These are phyloP conservation scores for Nigrospora sphaerica DNA, from an alignment of 2,329 filamentous ascomycete genomes.

Conservation along the genomic window DNA sequence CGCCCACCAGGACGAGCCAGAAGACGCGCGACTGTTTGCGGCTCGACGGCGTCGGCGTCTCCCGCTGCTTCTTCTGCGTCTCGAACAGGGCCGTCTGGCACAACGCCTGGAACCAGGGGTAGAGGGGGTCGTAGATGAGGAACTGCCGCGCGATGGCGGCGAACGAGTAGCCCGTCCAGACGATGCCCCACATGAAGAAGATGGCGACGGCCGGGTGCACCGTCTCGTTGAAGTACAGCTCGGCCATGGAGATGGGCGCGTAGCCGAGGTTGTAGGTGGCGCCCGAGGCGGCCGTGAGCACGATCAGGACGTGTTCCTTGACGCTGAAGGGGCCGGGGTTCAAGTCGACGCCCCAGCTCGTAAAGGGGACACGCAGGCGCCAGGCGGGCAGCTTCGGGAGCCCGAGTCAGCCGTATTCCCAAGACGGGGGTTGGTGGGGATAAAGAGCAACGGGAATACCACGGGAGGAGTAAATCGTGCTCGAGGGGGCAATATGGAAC, in stretches of 20 bases:
- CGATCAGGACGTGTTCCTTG: conserved; percentile 52
- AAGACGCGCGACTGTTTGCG: conserved; percentile 50
- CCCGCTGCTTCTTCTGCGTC: conserved; percentile 44
- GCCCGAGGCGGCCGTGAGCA: conserved; percentile 45
- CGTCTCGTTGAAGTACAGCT: conserved; percentile 47
- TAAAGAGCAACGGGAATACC: too few relatives aligned
- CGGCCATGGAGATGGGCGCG: conserved; percentile 44
- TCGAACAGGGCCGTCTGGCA: conserved; percentile 53
- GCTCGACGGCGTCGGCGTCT: conserved; percentile 38
- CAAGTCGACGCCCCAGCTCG: conserved; percentile 39
- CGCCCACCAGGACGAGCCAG: conserved; percentile 42
- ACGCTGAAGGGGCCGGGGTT: conserved; percentile 51
- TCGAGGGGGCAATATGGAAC: too few relatives aligned
- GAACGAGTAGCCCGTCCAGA: conserved; percentile 52
- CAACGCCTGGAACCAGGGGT: conserved; percentile 43
- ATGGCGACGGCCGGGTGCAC: conserved; percentile 47
- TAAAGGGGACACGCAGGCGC: conserved; percentile 38
- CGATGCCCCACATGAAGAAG: conserved; percentile 54
- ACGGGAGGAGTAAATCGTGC: too few relatives aligned
- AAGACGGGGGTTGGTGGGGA: too few relatives aligned
- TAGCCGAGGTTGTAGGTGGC: conserved; percentile 45
- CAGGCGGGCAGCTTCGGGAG: conserved; percentile 33
- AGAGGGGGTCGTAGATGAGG: conserved; percentile 50
- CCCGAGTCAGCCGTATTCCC: too few relatives aligned
- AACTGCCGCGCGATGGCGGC: conserved; percentile 51